Base-by-base conservation (phyloP, 2,329 filamentous ascomycete genomes). In the Aspergillus fumigatiaffinis region DNA sequence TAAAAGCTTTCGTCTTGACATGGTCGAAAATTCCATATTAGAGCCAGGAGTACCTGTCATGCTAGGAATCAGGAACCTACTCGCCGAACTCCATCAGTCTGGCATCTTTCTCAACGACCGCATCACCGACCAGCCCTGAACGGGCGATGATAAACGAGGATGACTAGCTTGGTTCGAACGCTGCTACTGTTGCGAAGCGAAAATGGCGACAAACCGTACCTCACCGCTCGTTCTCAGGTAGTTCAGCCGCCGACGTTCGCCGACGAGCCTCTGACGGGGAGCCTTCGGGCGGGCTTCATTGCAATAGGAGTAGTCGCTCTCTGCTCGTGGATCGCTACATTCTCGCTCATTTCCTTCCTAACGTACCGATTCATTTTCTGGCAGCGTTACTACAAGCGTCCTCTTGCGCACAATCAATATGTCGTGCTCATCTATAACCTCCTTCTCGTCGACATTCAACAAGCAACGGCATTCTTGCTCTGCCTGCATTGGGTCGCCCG, bases 371-470 rank as follows among this genome's bases (percentile, higher is more conserved):
- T 82, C 49, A 68, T 82, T 29, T 76, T 75, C 59, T 82, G 79
- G 79, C 69, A 76, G 38, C 74, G 70, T 55, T 76, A 79, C 59
- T 79, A 80, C 61, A 76, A 76, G 53, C 70, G 74, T 57, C 77
- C 78, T 48, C 76, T 82, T 38, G 76, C 77, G 20, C 75, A 80
- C 64, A 82, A 82, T 61, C 80, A 82, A 69, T 81, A 79, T 53
- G 73, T 82, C 46, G 69, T 82, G 21, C 73, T 82, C 50, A 81
- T 82, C 63, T 81, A 79, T 68, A 81, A 81, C 57, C 71, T 82
- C 6, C 71, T 82, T 5, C 63, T 82, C 4, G 77, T 77, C n/a
- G 79, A 82, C 66, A 64, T 82, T 17, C 77, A 79, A 58, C 80
- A 82, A 66, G 73, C 79, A 0, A 68, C 79, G 17, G 77, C 77